Conservation (phyloP, 164 flowering plant species). For the Kalanchoe fedtschenkoi region DNA sequence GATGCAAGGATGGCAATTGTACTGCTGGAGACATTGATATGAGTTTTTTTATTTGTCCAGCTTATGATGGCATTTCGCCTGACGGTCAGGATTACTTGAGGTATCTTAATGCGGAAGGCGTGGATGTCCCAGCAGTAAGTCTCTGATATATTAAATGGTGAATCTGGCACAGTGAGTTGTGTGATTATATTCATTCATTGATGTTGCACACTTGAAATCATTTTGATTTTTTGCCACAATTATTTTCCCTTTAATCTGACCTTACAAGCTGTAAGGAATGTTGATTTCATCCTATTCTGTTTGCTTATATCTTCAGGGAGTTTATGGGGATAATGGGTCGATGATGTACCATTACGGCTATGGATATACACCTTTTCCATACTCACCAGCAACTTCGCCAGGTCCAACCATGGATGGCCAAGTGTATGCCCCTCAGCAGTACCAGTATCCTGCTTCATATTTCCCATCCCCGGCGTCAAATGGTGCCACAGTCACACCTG, state of each 20-base stretch:
- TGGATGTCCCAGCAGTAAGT: constrained; percentile 56
- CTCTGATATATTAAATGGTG: background rate
- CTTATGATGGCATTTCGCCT: constrained; percentile 41
- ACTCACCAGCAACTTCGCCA: constrained; percentile 41
- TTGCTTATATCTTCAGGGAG: constrained; percentile 20
- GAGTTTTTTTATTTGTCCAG: constrained; percentile 15
- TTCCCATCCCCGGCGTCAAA: constrained; percentile 27
- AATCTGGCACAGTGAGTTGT: too few species aligned
- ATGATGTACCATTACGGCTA: constrained; percentile 46
- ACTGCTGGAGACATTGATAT: background rate
- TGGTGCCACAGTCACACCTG: constrained; percentile 18
- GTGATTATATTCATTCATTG: too few species aligned
- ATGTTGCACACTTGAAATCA: too few species aligned
- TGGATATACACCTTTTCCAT: constrained; percentile 51
- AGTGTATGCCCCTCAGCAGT: constrained; percentile 63
- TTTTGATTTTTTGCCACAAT: background rate
- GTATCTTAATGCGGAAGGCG: constrained; percentile 44
- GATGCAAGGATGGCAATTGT: background rate
- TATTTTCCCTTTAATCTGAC: too few species aligned
- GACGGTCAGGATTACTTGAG: constrained; percentile 56
- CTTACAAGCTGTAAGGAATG: too few species aligned
- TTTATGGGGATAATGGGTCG: constrained; percentile 46
- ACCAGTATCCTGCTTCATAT: constrained; percentile 52
- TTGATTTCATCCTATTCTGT: too few species aligned
- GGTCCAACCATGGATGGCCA: constrained; percentile 53